Base-by-base conservation (phyloP, 441 rosid species). In the Theobroma grandiflorum region DNA sequence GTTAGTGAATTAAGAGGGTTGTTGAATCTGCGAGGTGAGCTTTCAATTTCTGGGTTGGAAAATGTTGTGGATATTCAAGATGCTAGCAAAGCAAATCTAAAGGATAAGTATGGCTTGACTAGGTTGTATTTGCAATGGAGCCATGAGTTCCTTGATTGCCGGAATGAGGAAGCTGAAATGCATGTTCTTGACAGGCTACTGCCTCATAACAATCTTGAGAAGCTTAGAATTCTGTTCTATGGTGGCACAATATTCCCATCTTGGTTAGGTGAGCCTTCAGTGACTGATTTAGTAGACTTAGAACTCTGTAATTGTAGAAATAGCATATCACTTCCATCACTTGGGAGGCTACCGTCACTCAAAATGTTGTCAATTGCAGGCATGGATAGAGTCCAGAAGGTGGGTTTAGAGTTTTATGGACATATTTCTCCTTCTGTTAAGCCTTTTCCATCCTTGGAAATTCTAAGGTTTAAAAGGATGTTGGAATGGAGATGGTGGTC, bases 311-410 rank as follows among this genome's bases (percentile, higher is more conserved):
- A 72, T 31, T 83, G 85, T 61, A 33, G 69, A 55, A 76, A 77
- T 16, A 59, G 58, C 47, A 37, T 15, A 4, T 42, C 59, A 8
- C 79, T 83, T 42, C 85, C 85, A 49, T 71, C 85, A 22, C 78
- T 79, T n/a, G 85, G 85, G 72, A 43, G 42, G 38, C 80, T 83
- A 22, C 68, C 85, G 33, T 64, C 38, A 11, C 80, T 83, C 40
- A 83, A 59, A 52, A 69, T 18, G n/a, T 16, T 79, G 69, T 26
- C 38, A 20, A 76, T 83, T 14, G 16, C 26, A 15, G 78, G 83
- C 40, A 80, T 83, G 83, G 33, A 47, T 80, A 53, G 68, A 8
- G 57, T 79, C 31, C 43, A 72, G 43, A n/a, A 20, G 3, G 78
- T 79, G 55, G 83, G 55, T 26, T 2, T 26, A 7, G 70, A 76